Evolutionary conservation across 106 monocot genomes (phyloP), one percentile per base, ranked within the genome.

Genomic region (Dendrobium nobile): DNA sequence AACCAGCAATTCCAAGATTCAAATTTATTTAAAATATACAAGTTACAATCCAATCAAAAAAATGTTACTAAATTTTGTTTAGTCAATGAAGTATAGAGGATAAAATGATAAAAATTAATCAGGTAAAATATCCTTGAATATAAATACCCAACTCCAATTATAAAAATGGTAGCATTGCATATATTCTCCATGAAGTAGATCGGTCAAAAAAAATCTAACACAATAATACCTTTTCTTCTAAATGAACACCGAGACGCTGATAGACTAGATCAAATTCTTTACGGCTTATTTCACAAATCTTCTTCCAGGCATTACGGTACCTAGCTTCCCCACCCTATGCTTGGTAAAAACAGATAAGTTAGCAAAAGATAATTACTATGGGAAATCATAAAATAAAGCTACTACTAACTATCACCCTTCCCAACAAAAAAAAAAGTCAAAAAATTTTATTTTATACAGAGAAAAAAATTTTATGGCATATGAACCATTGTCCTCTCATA

Each of bases 221-320:
- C 44, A 22, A 40, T 15, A 82, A 56, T 83, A 88, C 91, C 91
- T 87, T 91, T 83, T 88, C 91, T 68, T 87, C 86, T 58, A 88
- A 78, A 79, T 79, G 54, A 79, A 91, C 84, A 56, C 85, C 88
- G 75, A 88, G 82, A n/a, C 84, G 85, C 78, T 86, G 76, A 77
- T 89, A 89, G 27, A 91, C 87, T 67, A 85, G 31, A 56, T 83
- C 87, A 78, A 88, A 91, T 84, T 88, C 91, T 67, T 42, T 85
- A 15, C 91, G 84, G 83, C 91, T 91, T 43, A 91, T 87, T 70
- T 87, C 88, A 84, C 91, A 91, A n/a, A 91, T 91, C 54, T 81
- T 79, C 48, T 82, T 81, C 91, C 91, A 91, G 40, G 91, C 91
- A 85, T 81, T 74, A 55, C 79, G 86, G 47, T 91, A 91, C 58